Percentiles rank a stretch among this genome's conserved stretches.
Conservation (phyloP, 1,284 basidiomycete species). For the Ceratobasidium sp. region DNA sequence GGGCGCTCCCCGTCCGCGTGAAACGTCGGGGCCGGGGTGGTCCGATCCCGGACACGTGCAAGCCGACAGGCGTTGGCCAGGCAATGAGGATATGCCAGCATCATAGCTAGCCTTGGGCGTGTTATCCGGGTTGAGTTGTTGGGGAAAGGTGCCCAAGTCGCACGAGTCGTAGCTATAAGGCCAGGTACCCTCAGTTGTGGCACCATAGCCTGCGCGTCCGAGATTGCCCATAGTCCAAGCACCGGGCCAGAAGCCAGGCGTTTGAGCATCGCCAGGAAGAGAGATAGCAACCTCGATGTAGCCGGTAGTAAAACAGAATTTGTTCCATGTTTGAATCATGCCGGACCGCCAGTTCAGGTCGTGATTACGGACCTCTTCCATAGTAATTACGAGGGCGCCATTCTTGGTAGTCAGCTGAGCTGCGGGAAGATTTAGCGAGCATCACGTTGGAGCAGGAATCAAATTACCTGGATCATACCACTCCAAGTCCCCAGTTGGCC, state of each 20-base stretch:
- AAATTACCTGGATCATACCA: constrained; percentile 83
- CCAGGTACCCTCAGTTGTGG: constrained; percentile 73
- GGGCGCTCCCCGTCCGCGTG: constrained; percentile 66
- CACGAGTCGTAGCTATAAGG: constrained; percentile 80
- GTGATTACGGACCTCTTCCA: constrained; percentile 64
- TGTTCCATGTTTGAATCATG: constrained; percentile 88
- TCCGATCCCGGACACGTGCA: constrained; percentile 69
- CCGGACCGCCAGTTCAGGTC: constrained; percentile 76
- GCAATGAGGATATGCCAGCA: constrained; percentile 62
- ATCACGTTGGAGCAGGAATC: constrained; percentile 61
- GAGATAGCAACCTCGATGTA: constrained; percentile 80
- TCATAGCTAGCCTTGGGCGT: constrained; percentile 60
- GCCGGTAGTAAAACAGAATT: constrained; percentile 93
- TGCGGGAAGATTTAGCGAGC: constrained; percentile 17
- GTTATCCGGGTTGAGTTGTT: constrained; percentile 70
- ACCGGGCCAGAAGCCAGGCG: constrained; percentile 76
- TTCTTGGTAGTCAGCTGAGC: constrained; percentile 58
- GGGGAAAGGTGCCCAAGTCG: constrained; percentile 84
- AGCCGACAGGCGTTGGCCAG: constrained; percentile 64
- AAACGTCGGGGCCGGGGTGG: constrained; percentile 69
- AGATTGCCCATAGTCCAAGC: constrained; percentile 76
- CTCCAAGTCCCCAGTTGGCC: constrained; percentile 85
- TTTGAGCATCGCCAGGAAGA: constrained; percentile 75
- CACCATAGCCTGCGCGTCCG: constrained; percentile 78
- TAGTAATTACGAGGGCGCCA: constrained; percentile 82